phyloP scores from a whole-genome alignment of 192 early-diverging fungal genomes.

The Coemansia sp. region DNA sequence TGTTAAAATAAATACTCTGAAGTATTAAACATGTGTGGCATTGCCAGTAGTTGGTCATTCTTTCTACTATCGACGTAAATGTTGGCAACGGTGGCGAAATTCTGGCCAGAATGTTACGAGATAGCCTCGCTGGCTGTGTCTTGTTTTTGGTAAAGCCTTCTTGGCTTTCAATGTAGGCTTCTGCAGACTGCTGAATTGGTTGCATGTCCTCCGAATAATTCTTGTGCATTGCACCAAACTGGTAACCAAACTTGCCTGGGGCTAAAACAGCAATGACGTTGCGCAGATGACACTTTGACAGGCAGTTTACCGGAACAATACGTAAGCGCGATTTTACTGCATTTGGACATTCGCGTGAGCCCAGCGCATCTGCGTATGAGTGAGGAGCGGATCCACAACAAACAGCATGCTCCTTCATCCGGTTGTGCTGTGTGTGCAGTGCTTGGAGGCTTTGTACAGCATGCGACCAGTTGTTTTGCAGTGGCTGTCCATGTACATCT shows the following conservation, averaged over 20 bases:
- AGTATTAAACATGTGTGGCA: slow-evolving; percentile 13
- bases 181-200: slow-evolving; percentile 41
- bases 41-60: no score
- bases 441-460: slow-evolving; percentile 14
- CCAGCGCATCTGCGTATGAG: slow-evolving; percentile 8
- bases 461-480: slow-evolving; percentile 47
- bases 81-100: slow-evolving; percentile 13
- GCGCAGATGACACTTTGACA: slow-evolving; percentile 50
- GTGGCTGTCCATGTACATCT: slow-evolving; percentile 39
- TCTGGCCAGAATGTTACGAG: slow-evolving; percentile 43
- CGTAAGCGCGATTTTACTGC: slow-evolving; percentile 25
- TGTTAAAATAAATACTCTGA: no score
- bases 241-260: slow-evolving; percentile 22
- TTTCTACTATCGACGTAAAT: no score
- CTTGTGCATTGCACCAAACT: no score
- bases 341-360: background rate
- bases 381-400: slow-evolving; percentile 38
- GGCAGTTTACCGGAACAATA: slow-evolving; percentile 52
- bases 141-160: slow-evolving; percentile 55
- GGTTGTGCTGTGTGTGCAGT: slow-evolving; percentile 47
- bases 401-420: slow-evolving; percentile 36
- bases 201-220: background rate
- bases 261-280: slow-evolving; percentile 45
- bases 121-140: slow-evolving; percentile 38
- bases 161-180: slow-evolving; percentile 48